phyloP scores from a whole-genome alignment of 371 early-diverging fungal genomes.

The Haplosporangium sp. region DNA sequence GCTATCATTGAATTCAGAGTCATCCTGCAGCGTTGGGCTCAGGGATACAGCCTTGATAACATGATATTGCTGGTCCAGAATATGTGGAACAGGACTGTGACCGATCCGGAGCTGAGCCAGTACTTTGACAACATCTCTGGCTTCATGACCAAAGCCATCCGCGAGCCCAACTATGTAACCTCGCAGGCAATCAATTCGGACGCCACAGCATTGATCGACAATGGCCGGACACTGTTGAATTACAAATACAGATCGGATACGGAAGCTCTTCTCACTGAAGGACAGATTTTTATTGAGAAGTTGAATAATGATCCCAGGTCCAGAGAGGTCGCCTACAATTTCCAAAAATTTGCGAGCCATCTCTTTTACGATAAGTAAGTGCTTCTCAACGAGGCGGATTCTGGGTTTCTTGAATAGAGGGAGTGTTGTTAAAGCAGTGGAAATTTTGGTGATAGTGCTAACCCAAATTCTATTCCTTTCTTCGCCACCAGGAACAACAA shows the following conservation, averaged over 20 bases:
- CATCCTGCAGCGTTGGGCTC: constrained; percentile 68
- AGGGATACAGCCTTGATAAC: constrained; percentile 60
- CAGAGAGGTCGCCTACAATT: constrained; percentile 25
- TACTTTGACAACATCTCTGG: constrained; percentile 49
- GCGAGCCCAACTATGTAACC: constrained; percentile 47
- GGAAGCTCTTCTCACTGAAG: constrained; percentile 27
- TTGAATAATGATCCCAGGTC: constrained; percentile 37
- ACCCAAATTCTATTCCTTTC: background rate
- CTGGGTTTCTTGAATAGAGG: background rate
- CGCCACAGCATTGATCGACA: constrained; percentile 20
- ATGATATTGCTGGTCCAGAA: constrained; percentile 54
- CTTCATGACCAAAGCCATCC: constrained; percentile 32
- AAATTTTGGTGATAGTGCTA: background rate
- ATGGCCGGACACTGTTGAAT: constrained; percentile 22
- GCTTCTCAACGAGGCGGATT: background rate
- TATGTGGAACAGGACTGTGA: constrained; percentile 43
- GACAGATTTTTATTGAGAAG: constrained; percentile 30
- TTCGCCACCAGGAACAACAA: constrained; percentile 57
- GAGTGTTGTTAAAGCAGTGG: background rate
- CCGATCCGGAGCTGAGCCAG: constrained; percentile 55
- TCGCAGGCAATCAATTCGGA: constrained; percentile 32
- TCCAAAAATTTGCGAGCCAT: constrained; percentile 32
- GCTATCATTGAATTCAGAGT: constrained; percentile 61
- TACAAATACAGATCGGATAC: constrained; percentile 41
- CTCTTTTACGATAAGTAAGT: constrained; percentile 36